Evolutionary conservation across 805 yeast species (phyloP).

Genomic region (Candida dajiaensis): DNA sequence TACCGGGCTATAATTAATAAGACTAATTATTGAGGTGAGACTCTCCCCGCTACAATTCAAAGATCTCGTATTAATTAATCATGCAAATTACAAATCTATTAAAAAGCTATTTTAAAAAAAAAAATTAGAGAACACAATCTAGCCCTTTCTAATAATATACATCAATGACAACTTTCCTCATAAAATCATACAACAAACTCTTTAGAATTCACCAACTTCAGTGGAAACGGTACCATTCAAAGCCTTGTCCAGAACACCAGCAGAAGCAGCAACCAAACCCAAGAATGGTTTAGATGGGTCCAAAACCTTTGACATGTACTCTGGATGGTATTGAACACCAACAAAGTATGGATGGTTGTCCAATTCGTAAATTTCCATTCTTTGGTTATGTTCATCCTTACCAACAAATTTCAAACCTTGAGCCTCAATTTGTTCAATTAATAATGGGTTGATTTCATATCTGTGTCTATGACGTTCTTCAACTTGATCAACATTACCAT

Average conservation of each 20-base stretch:
- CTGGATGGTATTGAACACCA: slow-evolving; percentile 98
- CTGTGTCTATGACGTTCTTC: slow-evolving; percentile 97
- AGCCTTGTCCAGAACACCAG: slow-evolving; percentile 72
- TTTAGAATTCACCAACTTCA: slow-evolving; percentile 25
- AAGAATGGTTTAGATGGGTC: slow-evolving; percentile 96
- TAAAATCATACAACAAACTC: not conserved
- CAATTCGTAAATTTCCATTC: slow-evolving; percentile 93
- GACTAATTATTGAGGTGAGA: too few species aligned
- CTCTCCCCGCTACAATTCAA: not conserved
- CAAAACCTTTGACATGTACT: slow-evolving; percentile 90
- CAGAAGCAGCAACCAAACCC: slow-evolving; percentile 92
- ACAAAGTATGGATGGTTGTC: slow-evolving; percentile 84
- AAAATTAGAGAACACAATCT: too few species aligned
- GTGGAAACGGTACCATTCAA: slow-evolving; percentile 33
- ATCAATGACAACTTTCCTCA: not conserved
- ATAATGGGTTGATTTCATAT: slow-evolving; percentile 90
- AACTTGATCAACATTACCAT: slow-evolving; percentile 64
- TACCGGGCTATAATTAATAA: too few species aligned
- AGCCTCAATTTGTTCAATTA: slow-evolving; percentile 63
- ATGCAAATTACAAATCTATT: not conserved
- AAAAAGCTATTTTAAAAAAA: not conserved
- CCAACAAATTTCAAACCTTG: slow-evolving; percentile 88
- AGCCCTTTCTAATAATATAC: not conserved
- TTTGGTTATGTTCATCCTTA: slow-evolving; percentile 79
- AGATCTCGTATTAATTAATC: not conserved